Conservation (phyloP, 441 rosid genomes). For the Euphorbia celastroides region DNA sequence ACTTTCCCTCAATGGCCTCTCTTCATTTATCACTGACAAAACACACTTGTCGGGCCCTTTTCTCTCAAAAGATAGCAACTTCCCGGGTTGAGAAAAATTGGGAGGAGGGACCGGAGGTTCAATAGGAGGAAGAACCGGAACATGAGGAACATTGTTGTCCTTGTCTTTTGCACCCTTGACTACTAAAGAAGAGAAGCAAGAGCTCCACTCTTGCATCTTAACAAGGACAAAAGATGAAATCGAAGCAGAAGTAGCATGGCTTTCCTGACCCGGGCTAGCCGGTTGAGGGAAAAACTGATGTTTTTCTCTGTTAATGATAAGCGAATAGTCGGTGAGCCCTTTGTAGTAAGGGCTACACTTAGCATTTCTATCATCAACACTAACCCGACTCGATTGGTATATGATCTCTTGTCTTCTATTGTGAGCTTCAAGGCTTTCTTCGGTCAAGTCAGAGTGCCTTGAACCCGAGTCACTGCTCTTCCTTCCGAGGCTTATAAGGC, state of each 20-base stretch:
- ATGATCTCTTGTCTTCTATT: slow-evolving; percentile 21
- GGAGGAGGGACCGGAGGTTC: neutral
- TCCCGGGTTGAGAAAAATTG: neutral
- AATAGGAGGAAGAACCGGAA: neutral
- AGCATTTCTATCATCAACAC: slow-evolving; percentile 16
- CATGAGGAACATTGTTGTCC: neutral
- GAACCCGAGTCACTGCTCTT: slow-evolving; percentile 13
- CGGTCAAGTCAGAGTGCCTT: slow-evolving; percentile 28
- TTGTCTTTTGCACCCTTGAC: neutral
- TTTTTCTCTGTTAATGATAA: slow-evolving; percentile 21
- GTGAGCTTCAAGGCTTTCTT: slow-evolving; percentile 31
- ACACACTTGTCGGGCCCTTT: neutral
- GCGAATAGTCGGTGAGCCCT: slow-evolving; percentile 39
- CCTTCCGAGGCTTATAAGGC: slow-evolving; percentile 8
- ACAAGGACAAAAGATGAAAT: slow-evolving; percentile 22
- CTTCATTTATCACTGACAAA: slow-evolving; percentile 6
- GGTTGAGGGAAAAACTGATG: neutral
- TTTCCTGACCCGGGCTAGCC: slow-evolving; percentile 33
- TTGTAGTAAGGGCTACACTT: slow-evolving; percentile 46
- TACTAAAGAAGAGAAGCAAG: slow-evolving; percentile 25
- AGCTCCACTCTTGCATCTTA: slow-evolving; percentile 32
- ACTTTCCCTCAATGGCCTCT: slow-evolving; percentile 59
- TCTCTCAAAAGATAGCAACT: neutral
- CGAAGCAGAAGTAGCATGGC: slow-evolving; percentile 18
- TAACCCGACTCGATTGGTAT: neutral